A percentile compares a stretch with the other conserved stretches of the same genome.
Evolutionary conservation across 2,329 filamentous ascomycete genomes (phyloP).

Genomic region (Lecanoromycetidae sp.): DNA sequence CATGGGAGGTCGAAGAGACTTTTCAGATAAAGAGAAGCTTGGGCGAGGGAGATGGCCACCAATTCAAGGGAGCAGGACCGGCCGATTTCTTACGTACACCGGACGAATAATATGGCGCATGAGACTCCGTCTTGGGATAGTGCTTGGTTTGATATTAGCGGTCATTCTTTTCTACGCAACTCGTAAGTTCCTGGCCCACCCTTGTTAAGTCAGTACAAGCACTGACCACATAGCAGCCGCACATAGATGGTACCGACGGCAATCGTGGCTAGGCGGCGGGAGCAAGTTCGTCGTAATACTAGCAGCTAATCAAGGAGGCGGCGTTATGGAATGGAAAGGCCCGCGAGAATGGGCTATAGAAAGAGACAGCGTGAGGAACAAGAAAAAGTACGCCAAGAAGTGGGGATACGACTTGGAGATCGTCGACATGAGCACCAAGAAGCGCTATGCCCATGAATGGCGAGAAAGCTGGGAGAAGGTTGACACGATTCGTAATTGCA

Average conservation of each 20-base stretch:
- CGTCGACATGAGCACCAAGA: slow-evolving; percentile 97
- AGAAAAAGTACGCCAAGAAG: slow-evolving; percentile 69
- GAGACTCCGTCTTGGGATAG: slow-evolving; percentile 50
- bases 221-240: slow-evolving; percentile 34
- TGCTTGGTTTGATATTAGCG: slow-evolving; percentile 48
- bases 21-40: slow-evolving; percentile 68
- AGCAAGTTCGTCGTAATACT: slow-evolving; percentile 88
- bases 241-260: slow-evolving; percentile 54
- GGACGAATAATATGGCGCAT: slow-evolving; percentile 49
- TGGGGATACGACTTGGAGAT: slow-evolving; percentile 97
- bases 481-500: slow-evolving; percentile 74
- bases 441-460: slow-evolving; percentile 97
- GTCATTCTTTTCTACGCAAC: slow-evolving; percentile 58
- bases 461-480: slow-evolving; percentile 99
- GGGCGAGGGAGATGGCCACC: slow-evolving; percentile 45
- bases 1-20: slow-evolving; percentile 33
- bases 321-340: slow-evolving; percentile 98
- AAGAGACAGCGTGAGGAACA: slow-evolving; percentile 89
- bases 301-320: slow-evolving; percentile 85
- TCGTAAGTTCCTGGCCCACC: slow-evolving; percentile 46
- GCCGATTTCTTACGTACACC: slow-evolving; percentile 26
- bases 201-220: background rate
- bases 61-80: slow-evolving; percentile 5
- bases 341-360: slow-evolving; percentile 97
- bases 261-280: slow-evolving; percentile 64